phyloP scores from a whole-genome alignment of 768 basidiomycete genomes.

The Brasilioporus rufonigricans region DNA sequence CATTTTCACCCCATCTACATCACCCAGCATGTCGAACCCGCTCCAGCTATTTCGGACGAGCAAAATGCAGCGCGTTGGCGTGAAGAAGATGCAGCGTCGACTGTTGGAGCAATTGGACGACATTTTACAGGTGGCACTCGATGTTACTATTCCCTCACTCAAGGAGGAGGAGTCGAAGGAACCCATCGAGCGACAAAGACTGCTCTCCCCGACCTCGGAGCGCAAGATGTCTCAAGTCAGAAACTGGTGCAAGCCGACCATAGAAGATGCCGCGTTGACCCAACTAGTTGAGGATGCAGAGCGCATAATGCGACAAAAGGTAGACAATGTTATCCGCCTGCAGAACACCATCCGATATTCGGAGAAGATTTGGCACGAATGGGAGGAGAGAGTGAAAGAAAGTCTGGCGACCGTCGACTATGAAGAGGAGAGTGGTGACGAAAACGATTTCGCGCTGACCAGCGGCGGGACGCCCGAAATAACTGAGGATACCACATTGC shows the following conservation, averaged over 20 bases:
- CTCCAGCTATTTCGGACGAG: conserved; percentile 73
- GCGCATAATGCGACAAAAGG: conserved; percentile 87
- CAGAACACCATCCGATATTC: conserved; percentile 96
- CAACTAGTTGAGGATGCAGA: conserved; percentile 87
- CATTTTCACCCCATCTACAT: conserved; percentile 71
- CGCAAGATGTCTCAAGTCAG: conserved; percentile 79
- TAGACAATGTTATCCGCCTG: conserved; percentile 92
- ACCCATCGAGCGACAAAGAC: conserved; percentile 87
- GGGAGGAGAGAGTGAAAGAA: conserved; percentile 85
- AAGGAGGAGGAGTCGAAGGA: conserved; percentile 91
- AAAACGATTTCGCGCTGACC: conserved; percentile 39
- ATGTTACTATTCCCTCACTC: conserved; percentile 83
- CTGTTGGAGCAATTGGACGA: conserved; percentile 86
- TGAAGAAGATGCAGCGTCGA: conserved; percentile 78
- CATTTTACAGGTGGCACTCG: conserved; percentile 72
- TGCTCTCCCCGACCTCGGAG: conserved; percentile 89
- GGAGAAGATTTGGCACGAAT: conserved; percentile 96
- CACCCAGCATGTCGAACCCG: conserved; percentile 70
- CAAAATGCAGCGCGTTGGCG: conserved; percentile 76
- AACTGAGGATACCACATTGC: conserved; percentile 17
- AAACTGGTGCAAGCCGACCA: conserved; percentile 82
- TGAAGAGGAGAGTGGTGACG: conserved; percentile 49
- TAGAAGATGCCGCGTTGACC: conserved; percentile 80
- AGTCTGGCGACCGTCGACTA: conserved; percentile 57
- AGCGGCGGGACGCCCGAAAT: conserved; percentile 23